Base-by-base conservation (phyloP, 768 basidiomycete species). In the Floccularia luteovirens region DNA sequence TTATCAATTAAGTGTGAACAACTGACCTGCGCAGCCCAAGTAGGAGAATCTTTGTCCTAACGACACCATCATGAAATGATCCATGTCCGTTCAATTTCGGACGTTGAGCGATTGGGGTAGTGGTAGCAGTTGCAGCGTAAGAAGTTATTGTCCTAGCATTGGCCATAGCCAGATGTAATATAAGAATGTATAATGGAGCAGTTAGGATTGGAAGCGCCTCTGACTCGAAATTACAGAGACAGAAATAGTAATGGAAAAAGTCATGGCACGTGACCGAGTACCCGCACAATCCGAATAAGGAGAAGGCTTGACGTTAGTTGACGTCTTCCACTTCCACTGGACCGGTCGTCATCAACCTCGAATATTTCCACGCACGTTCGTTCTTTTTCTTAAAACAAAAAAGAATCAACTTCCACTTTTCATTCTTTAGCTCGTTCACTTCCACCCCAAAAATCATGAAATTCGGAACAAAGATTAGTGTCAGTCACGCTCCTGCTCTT, bases 391-490 rank as follows among this genome's bases (percentile, higher is more conserved):
- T 20, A 16, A 24, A 3, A 5, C 35, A n/a, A n/a, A n/a, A n/a
- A n/a, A n/a, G n/a, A n/a, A n/a, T n/a, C n/a, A n/a, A n/a, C n/a
- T n/a, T n/a, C n/a, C 34, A 13, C 34, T 39, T 27, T 27, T 14
- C 24, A 27, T 7, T 25, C 22, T 23, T 33, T 41, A 1, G 10
- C 14, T 31, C 30, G 24, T 24, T 40, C 43, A 36, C 38, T 20
- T 41, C 27, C 24, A 19, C 34, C 33, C 14, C 40, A 25, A 35
- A 20, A 10, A 41, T 21, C 40, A 89, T 89, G 86, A 89, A 89
- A 68, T 89, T 89, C 54, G 86, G 86, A 16, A 70, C 74, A 39
- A 87, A 84, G 60, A 89, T 89, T 43, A 77, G 68, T 45, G 82
- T 81, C 46, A 17, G 75, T 57, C 24, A 16, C 31, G 36, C 38